These are phyloP conservation scores for Phytophthora europaea DNA, from an alignment of 352 stramenopile species.

Conservation along the genomic window DNA sequence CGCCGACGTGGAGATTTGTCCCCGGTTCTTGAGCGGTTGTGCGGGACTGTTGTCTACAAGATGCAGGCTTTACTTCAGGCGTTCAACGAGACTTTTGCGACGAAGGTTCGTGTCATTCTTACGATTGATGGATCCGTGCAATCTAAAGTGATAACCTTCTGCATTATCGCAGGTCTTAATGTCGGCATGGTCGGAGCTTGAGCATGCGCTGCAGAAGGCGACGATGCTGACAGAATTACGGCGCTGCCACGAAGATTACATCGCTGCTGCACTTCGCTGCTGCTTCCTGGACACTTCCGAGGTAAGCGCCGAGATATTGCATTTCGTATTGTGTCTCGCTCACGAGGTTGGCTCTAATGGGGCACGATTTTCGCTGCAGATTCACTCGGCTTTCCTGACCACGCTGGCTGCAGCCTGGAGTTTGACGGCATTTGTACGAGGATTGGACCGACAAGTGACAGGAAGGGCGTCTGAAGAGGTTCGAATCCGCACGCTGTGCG, in stretches of 20 bases:
- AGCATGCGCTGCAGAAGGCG: constrained; percentile 23
- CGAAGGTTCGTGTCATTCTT: constrained; percentile 35
- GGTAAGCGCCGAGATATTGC: constrained; percentile 29
- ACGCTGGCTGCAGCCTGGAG: constrained; percentile 39
- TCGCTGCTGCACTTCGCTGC: constrained; percentile 39
- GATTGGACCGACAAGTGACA: constrained; percentile 36
- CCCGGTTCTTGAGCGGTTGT: constrained; percentile 33
- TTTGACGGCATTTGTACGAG: constrained; percentile 45
- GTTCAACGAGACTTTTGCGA: constrained; percentile 62
- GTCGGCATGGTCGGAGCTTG: constrained; percentile 48
- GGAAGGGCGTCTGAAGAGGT: constrained; percentile 24
- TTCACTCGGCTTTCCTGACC: constrained; percentile 38
- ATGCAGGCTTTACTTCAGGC: constrained; percentile 52
- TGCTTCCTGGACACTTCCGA: constrained; percentile 53
- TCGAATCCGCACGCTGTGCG: constrained; percentile 30
- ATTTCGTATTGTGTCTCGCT: neutral
- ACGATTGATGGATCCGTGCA: neutral
- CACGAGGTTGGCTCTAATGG: neutral
- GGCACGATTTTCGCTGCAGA: constrained; percentile 27
- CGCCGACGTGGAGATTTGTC: constrained; percentile 18
- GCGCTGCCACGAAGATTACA: constrained; percentile 47
- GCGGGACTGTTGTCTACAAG: constrained; percentile 46
- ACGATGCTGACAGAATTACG: constrained; percentile 44
- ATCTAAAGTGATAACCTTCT: constrained; percentile 1
- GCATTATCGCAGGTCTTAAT: constrained; percentile 45